These are phyloP conservation scores for Aspergillus sparsus DNA, from an alignment of 495 filamentous ascomycete species.

Conservation along the genomic window DNA sequence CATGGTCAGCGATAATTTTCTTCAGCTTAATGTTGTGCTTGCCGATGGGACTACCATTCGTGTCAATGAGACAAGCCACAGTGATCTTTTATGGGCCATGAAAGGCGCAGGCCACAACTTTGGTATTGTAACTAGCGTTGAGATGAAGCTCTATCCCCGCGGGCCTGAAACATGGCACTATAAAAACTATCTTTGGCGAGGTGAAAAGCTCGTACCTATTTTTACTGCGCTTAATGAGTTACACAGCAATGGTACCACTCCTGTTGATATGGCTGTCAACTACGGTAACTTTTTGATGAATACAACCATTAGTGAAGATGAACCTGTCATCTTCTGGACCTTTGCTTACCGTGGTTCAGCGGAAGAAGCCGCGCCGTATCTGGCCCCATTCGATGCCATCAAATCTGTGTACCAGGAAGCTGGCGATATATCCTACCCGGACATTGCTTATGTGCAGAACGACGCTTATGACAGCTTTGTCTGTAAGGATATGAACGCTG, in stretches of 20 bases:
- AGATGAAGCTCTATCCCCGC: slow-evolving; percentile 13
- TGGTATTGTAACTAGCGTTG: slow-evolving; percentile 20
- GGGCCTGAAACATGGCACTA: slow-evolving; percentile 7
- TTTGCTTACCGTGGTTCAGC: slow-evolving; percentile 7
- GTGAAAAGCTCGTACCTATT: slow-evolving; percentile 11
- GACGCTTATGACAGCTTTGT: slow-evolving; percentile 8
- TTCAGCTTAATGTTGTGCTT: slow-evolving; percentile 15
- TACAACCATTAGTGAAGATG: not conserved
- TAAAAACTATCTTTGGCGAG: slow-evolving; percentile 9
- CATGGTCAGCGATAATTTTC: slow-evolving; percentile 14
- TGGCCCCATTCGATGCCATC: slow-evolving; percentile 12
- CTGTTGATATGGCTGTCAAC: slow-evolving; percentile 8
- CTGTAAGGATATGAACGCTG: too few species aligned
- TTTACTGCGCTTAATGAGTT: too few species aligned
- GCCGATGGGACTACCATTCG: slow-evolving; percentile 12
- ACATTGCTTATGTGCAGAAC: too few species aligned
- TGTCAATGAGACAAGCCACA: not conserved
- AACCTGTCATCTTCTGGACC: slow-evolving; percentile 6
- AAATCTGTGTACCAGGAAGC: not conserved
- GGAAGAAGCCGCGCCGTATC: not conserved
- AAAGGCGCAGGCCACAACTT: slow-evolving; percentile 23
- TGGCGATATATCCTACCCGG: too few species aligned
- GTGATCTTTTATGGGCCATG: slow-evolving; percentile 20
- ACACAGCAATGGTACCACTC: too few species aligned
- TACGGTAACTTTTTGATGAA: slow-evolving; percentile 1